phyloP scores from a whole-genome alignment of 2,329 filamentous ascomycete species.

The Fusarium solani-melongenae region DNA sequence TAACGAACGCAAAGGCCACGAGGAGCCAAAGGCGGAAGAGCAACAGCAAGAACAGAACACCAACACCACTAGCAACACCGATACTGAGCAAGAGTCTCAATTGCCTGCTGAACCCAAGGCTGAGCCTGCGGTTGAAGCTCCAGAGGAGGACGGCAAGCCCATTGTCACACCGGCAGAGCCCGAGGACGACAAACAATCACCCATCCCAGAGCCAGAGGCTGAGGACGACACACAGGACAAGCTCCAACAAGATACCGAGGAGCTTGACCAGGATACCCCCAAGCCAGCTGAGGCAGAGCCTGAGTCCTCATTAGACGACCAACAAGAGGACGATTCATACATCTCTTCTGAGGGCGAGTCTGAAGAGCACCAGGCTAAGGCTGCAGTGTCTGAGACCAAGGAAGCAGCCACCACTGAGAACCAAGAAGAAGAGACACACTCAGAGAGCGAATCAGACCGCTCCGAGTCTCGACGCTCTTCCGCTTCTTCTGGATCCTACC shows the following conservation, averaged over 20 bases:
- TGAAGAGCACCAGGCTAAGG: constrained; percentile 11
- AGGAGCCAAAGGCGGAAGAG: constrained; percentile 34
- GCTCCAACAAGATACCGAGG: constrained; percentile 4
- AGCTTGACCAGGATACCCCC: constrained; percentile 3
- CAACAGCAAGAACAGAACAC: constrained; percentile 17
- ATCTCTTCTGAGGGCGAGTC: constrained; percentile 19
- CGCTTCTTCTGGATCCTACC: constrained; percentile 34
- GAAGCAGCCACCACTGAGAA: constrained; percentile 7
- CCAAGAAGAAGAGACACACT: constrained; percentile 23
- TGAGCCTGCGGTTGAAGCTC: constrained; percentile 16
- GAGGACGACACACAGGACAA: constrained; percentile 6
- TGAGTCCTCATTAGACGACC: constrained; percentile 15
- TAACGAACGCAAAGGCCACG: constrained; percentile 33
- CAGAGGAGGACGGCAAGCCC: constrained; percentile 12
- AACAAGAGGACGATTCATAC: constrained; percentile 5
- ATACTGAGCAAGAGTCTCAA: constrained; percentile 20
- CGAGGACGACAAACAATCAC: constrained; percentile 14
- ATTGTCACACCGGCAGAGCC: constrained; percentile 5
- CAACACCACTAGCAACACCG: constrained; percentile 16
- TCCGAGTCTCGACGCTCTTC: constrained; percentile 39
- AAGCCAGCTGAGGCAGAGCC: constrained; percentile 5
- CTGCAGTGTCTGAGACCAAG: constrained; percentile 13
- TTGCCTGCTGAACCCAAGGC: constrained; percentile 20
- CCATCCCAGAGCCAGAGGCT: constrained; percentile 1
- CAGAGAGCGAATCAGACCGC: constrained; percentile 31